A percentile compares a stretch with the other conserved stretches of the same genome.
Conservation (phyloP, 2,329 filamentous ascomycete species). For the Exutisphaerella laricina region DNA sequence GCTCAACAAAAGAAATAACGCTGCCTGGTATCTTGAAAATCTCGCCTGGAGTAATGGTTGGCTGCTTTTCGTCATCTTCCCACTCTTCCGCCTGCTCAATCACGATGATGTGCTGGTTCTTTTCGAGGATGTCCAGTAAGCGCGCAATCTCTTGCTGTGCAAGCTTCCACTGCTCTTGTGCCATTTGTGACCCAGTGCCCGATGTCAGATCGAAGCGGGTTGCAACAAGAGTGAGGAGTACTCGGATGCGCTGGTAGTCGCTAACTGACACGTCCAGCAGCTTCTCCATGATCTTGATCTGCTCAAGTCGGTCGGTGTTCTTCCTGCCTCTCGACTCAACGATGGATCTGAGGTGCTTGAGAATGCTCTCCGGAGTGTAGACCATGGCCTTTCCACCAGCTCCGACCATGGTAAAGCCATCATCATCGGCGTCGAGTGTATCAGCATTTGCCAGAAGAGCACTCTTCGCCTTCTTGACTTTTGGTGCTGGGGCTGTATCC, state of each 20-base stretch:
- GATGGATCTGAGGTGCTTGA: slow-evolving; percentile 91
- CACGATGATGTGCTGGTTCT: slow-evolving; percentile 68
- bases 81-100: slow-evolving; percentile 92
- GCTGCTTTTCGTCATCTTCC: slow-evolving; percentile 97
- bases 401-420: slow-evolving; percentile 83
- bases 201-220: slow-evolving; percentile 90
- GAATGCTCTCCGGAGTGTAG: slow-evolving; percentile 95
- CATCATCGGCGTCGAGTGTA: slow-evolving; percentile 59
- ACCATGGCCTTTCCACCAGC: slow-evolving; percentile 82
- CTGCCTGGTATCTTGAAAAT: slow-evolving; percentile 90
- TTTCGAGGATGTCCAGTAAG: slow-evolving; percentile 73
- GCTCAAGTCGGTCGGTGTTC: slow-evolving; percentile 91
- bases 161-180: slow-evolving; percentile 92
- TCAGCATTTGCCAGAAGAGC: slow-evolving; percentile 48
- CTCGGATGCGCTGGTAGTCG: slow-evolving; percentile 89
- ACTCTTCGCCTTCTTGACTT: slow-evolving; percentile 45
- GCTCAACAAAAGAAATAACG: slow-evolving; percentile 88
- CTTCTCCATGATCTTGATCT: slow-evolving; percentile 97
- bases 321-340: slow-evolving; percentile 97
- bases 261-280: slow-evolving; percentile 80
- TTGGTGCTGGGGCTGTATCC: slow-evolving; percentile 49
- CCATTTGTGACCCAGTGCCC: slow-evolving; percentile 75
- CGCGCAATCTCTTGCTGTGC: slow-evolving; percentile 79
- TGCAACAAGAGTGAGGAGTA: slow-evolving; percentile 84
- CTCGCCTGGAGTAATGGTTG: slow-evolving; percentile 65